A percentile compares a stretch with the other conserved stretches of the same genome.
phyloP scores from a whole-genome alignment of 345 rosid genomes.

The Stellera chamaejasme region DNA sequence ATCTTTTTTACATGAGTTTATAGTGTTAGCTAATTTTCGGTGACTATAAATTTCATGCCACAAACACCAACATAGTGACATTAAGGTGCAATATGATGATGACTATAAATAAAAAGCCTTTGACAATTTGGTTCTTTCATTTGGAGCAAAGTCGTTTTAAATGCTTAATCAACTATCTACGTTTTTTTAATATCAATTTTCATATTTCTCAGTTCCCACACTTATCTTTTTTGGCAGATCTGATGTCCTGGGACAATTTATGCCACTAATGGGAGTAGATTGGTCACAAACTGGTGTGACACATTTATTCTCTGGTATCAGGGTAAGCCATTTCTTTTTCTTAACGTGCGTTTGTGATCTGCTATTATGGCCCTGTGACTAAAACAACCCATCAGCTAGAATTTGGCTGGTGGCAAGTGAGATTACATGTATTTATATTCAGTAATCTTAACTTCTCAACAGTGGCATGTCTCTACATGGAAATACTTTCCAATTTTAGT shows the following conservation, averaged over 20 bases:
- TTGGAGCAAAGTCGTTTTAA: neutral
- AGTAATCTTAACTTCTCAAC: too few species aligned
- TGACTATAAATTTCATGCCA: too few species aligned
- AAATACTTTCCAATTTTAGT: too few species aligned
- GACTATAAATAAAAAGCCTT: too few species aligned
- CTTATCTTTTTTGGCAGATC: constrained; percentile 46
- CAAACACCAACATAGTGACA: too few species aligned
- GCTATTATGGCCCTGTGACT: constrained; percentile 8
- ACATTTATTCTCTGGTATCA: constrained; percentile 80
- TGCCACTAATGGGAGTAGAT: constrained; percentile 94
- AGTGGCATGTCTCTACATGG: too few species aligned
- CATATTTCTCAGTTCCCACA: constrained; percentile 8
- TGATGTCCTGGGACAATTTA: constrained; percentile 95
- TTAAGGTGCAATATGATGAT: too few species aligned
- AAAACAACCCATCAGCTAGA: neutral
- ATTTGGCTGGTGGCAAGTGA: too few species aligned
- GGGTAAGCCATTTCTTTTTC: constrained; percentile 44
- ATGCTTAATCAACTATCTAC: constrained; percentile 1
- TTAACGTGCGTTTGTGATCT: neutral
- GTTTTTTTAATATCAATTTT: constrained; percentile 5
- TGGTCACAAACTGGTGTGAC: constrained; percentile 97
- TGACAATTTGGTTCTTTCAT: too few species aligned
- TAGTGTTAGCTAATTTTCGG: too few species aligned
- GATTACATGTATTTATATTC: too few species aligned
- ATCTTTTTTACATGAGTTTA: too few species aligned